Percentiles rank a stretch among this genome's conserved stretches.
Evolutionary conservation across 176 grass and related monocot species (phyloP).

Genomic region (Echinochloa phyllopogon): DNA sequence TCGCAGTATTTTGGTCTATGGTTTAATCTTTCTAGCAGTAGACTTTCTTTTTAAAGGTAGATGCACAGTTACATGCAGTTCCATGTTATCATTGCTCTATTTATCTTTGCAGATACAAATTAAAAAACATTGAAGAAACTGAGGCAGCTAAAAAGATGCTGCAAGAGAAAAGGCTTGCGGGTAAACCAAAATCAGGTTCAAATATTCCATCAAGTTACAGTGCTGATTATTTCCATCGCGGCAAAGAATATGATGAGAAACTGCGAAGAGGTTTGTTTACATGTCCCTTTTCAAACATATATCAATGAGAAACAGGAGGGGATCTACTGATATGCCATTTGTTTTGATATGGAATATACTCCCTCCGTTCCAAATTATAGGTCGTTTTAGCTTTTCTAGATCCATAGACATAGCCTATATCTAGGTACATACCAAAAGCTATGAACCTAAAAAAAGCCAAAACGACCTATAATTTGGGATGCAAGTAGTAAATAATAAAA

Average conservation of each 20-base stretch:
- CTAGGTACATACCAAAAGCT: no score
- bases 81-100: conserved; percentile 20
- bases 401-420: no score
- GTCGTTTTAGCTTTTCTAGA: no score
- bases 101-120: conserved; percentile 72
- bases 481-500: neutral
- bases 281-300: neutral
- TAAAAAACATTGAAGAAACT: conserved; percentile 97
- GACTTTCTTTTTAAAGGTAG: neutral
- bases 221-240: conserved; percentile 92
- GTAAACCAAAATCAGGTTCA: conserved; percentile 83
- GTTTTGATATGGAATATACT: neutral
- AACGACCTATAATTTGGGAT: no score
- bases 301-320: neutral
- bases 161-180: conserved; percentile 88
- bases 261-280: conserved; percentile 78
- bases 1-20: conserved; percentile 9
- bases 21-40: conserved; percentile 21
- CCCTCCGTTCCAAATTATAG: no score
- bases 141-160: conserved; percentile 93
- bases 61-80: neutral
- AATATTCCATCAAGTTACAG: conserved; percentile 95
- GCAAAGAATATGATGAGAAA: conserved; percentile 91
- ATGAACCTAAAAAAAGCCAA: no score
- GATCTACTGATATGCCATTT: neutral